Percentiles rank a stretch among this genome's conserved stretches.
Conservation (phyloP, 352 stramenopile species). For the Phytophthora cryptogea region DNA sequence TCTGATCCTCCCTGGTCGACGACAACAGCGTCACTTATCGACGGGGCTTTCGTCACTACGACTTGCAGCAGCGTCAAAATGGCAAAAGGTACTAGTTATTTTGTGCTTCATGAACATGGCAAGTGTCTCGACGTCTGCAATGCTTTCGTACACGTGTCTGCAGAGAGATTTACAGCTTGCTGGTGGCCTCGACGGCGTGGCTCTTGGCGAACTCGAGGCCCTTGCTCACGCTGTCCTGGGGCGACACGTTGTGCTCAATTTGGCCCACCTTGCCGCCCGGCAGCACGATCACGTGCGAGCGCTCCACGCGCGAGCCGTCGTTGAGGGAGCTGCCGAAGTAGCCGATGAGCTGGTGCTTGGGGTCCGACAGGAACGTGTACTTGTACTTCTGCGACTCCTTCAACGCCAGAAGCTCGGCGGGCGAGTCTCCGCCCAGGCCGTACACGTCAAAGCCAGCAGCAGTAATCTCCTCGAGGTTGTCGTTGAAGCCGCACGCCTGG, state of each 20-base stretch:
- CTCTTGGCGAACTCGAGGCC: conserved; percentile 68
- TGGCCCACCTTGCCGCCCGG: conserved; percentile 76
- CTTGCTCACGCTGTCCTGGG: conserved; percentile 83
- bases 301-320: conserved; percentile 63
- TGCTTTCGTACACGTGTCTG: conserved; percentile 20
- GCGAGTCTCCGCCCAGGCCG: conserved; percentile 74
- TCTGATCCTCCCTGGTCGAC: conserved; percentile 6
- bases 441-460: conserved; percentile 82
- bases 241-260: conserved; percentile 72
- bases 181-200: conserved; percentile 27
- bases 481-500: conserved; percentile 86
- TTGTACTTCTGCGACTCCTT: conserved; percentile 80
- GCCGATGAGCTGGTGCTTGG: conserved; percentile 73
- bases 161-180: conserved; percentile 37
- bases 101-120: conserved; percentile 27
- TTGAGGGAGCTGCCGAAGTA: conserved; percentile 81
- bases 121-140: conserved; percentile 7
- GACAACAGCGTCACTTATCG: conserved; percentile 6
- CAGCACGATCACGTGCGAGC: conserved; percentile 86
- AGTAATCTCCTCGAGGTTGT: conserved; percentile 79
- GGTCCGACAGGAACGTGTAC: conserved; percentile 84
- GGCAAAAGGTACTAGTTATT: conserved; percentile 27
- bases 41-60: conserved; percentile 20
- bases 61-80: conserved; percentile 2
- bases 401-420: conserved; percentile 71